phyloP scores from a whole-genome alignment of 163 green algal species.

The Chlorella variabilis region DNA sequence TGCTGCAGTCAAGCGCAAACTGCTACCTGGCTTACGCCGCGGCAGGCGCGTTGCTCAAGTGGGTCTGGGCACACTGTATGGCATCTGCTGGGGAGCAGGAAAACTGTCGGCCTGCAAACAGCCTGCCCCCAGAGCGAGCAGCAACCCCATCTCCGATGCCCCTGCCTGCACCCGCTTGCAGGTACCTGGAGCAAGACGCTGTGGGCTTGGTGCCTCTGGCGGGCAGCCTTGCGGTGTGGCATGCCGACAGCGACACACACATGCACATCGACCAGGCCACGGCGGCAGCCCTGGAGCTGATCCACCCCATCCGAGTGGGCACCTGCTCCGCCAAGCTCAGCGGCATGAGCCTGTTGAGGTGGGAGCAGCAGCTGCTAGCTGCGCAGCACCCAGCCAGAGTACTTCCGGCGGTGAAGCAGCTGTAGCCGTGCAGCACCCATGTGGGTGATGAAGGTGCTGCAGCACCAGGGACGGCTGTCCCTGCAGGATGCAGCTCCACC shows the following conservation, averaged over 20 bases:
- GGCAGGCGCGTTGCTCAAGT: conserved; percentile 70
- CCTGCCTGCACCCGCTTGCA: no score
- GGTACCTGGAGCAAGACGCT: conserved; percentile 33
- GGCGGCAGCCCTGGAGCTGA: conserved; percentile 56
- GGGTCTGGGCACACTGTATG: conserved; percentile 1
- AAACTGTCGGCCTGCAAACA: no score
- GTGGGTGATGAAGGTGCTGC: no score
- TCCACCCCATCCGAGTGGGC: conserved; percentile 41
- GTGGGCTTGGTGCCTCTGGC: conserved; percentile 18
- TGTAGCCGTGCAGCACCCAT: no score
- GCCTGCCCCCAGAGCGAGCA: no score
- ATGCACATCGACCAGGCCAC: conserved; percentile 63
- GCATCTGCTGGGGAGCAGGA: no score
- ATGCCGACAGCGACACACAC: conserved; percentile 40
- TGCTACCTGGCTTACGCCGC: conserved; percentile 69
- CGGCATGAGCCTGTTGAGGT: conserved; percentile 37
- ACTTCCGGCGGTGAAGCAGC: no score
- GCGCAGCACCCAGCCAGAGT: no score
- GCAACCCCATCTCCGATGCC: no score
- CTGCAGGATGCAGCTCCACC: no score
- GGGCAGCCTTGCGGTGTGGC: conserved; percentile 46
- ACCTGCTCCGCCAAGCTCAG: conserved; percentile 15
- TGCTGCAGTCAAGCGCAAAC: conserved; percentile 9
- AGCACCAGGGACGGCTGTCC: no score
- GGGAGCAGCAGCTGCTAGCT: no score